Conservation (phyloP, 148 eudicot species). For the Arctostaphylos glauca region DNA sequence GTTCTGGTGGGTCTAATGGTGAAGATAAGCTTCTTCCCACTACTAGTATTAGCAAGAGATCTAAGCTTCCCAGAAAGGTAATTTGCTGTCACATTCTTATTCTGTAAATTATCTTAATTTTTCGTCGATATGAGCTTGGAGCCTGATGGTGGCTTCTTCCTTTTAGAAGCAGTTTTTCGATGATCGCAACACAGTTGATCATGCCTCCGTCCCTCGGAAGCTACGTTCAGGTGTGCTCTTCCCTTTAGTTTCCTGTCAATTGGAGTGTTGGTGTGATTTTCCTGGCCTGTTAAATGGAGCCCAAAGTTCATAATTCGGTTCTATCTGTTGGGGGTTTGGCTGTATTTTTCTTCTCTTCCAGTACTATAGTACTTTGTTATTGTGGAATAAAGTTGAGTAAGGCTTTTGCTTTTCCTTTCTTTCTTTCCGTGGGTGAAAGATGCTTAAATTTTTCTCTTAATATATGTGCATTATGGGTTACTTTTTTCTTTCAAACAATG, state of each 20-base stretch:
- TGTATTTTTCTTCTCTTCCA: not conserved
- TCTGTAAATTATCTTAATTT: not conserved
- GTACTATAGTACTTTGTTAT: not conserved
- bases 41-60: conserved; percentile 30
- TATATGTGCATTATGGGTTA: not conserved
- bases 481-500: conserved; percentile 7
- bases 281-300: conserved; percentile 13
- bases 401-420: conserved; percentile 19
- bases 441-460: conserved; percentile 16
- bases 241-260: not conserved
- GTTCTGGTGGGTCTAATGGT: conserved; percentile 26
- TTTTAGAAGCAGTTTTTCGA: conserved; percentile 43
- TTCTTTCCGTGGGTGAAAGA: conserved; percentile 12
- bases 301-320: conserved; percentile 14
- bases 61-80: conserved; percentile 53
- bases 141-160: not conserved
- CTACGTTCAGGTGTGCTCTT: conserved; percentile 59
- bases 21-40: conserved; percentile 30
- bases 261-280: conserved; percentile 3
- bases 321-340: conserved; percentile 13
- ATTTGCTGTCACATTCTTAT: not conserved
- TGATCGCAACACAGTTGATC: conserved; percentile 38
- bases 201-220: conserved; percentile 58
- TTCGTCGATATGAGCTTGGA: not conserved
- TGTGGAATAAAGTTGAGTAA: not conserved